Conservation (phyloP, 1,139 yeast species). For the Schizosaccharomyces versatilis region DNA sequence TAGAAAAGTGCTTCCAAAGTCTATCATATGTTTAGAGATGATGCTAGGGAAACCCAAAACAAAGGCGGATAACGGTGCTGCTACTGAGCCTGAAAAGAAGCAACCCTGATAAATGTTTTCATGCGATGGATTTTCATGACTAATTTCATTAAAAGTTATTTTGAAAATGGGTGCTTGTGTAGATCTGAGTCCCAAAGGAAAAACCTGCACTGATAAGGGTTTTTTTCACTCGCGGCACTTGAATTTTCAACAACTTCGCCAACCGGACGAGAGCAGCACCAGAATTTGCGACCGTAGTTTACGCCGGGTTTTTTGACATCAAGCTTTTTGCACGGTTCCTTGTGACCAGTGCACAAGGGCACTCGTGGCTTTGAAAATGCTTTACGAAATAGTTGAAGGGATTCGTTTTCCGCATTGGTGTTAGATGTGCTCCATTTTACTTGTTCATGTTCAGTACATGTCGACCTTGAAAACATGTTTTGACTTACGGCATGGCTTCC, state of each 20-base stretch:
- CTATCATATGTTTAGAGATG: background rate
- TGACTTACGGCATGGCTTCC: background rate
- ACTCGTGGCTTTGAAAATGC: conserved; percentile 13
- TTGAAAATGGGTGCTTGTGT: background rate
- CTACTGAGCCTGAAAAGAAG: no score
- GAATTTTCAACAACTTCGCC: conserved; percentile 16
- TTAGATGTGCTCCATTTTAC: background rate
- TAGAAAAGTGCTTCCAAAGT: conserved; percentile 6
- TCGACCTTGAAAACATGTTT: conserved; percentile 1
- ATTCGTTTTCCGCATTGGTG: conserved; percentile 2
- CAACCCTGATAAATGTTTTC: no score
- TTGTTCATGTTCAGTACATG: background rate
- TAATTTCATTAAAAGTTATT: background rate
- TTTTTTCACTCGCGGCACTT: conserved; percentile 6
- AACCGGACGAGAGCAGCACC: conserved; percentile 21
- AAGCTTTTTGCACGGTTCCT: conserved; percentile 19
- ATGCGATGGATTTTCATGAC: background rate
- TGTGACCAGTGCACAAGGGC: conserved; percentile 18
- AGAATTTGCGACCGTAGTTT: conserved; percentile 22
- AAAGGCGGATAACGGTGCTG: background rate
- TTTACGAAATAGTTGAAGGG: conserved; percentile 18
- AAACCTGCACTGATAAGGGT: conserved; percentile 18
- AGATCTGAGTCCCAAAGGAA: conserved; percentile 18
- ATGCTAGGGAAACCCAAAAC: background rate
- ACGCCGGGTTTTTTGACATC: conserved; percentile 19